A percentile compares a stretch with the other conserved stretches of the same genome.
These are phyloP conservation scores for Biscogniauxia mediterranea DNA, from an alignment of 2,329 filamentous ascomycete species.

Conservation along the genomic window DNA sequence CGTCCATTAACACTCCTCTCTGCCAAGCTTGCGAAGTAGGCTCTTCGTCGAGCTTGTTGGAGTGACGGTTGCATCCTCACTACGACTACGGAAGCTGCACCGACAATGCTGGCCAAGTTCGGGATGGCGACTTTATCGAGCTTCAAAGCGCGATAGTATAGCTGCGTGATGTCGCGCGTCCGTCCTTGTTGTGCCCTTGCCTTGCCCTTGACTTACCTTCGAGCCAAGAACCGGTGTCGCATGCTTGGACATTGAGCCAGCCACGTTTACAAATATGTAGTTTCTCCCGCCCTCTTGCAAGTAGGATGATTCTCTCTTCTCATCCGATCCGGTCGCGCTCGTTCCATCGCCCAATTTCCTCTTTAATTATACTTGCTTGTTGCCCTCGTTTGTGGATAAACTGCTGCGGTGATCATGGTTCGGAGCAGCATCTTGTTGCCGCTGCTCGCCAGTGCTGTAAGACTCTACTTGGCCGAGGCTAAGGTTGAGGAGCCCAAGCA, in stretches of 20 bases:
- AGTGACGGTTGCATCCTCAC: slow-evolving; percentile 11
- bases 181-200: slow-evolving; percentile 3
- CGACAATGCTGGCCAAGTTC: slow-evolving; percentile 11
- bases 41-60: neutral
- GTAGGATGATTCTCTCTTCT: slow-evolving; percentile 5
- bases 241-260: slow-evolving; percentile 1
- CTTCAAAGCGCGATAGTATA: slow-evolving; percentile 9
- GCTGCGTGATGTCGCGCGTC: slow-evolving; percentile 10
- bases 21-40: neutral
- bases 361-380: slow-evolving; percentile 7
- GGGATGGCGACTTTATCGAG: slow-evolving; percentile 2
- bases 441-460: slow-evolving; percentile 27
- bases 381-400: slow-evolving; percentile 7
- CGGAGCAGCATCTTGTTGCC: slow-evolving; percentile 24
- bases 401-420: slow-evolving; percentile 25
- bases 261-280: slow-evolving; percentile 22
- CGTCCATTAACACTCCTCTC: neutral
- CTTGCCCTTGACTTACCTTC: neutral
- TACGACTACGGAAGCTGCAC: slow-evolving; percentile 23
- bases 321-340: slow-evolving; percentile 9
- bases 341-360: slow-evolving; percentile 11
- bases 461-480: slow-evolving; percentile 23
- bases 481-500: slow-evolving; percentile 24
- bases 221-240: neutral
- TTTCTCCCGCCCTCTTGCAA: slow-evolving; percentile 8